These are phyloP conservation scores for Fraxinus sp. DNA, from an alignment of 305 asterid genomes.

Conservation along the genomic window DNA sequence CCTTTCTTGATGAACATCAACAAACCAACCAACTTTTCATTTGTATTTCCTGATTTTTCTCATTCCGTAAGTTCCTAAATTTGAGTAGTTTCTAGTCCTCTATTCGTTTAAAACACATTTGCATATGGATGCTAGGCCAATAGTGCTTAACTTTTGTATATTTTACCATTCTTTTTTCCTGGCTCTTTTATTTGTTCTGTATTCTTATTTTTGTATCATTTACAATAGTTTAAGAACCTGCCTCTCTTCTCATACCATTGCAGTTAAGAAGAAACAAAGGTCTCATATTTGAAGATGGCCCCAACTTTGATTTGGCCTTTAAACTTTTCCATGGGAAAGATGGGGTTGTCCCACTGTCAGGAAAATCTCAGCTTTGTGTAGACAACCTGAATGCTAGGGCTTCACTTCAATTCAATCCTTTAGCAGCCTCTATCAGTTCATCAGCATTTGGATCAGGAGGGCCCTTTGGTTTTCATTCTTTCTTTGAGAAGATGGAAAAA, in stretches of 20 bases:
- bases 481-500: slow-evolving; percentile 50
- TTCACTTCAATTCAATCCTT: slow-evolving; percentile 54
- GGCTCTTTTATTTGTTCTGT: neutral
- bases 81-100: slow-evolving; percentile 5
- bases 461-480: slow-evolving; percentile 64
- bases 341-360: slow-evolving; percentile 70
- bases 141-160: neutral
- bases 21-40: slow-evolving; percentile 68
- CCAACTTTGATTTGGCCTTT: slow-evolving; percentile 68
- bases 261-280: slow-evolving; percentile 58
- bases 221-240: slow-evolving; percentile 3
- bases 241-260: slow-evolving; percentile 10
- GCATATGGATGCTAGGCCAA: neutral
- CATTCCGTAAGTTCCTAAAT: slow-evolving; percentile 48
- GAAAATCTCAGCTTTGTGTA: slow-evolving; percentile 27
- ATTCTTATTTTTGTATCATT: neutral
- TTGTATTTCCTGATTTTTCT: slow-evolving; percentile 47
- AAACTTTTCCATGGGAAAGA: slow-evolving; percentile 76
- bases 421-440: slow-evolving; percentile 71
- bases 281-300: slow-evolving; percentile 86
- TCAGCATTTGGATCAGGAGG: slow-evolving; percentile 82
- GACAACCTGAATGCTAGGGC: slow-evolving; percentile 35
- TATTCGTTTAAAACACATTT: neutral
- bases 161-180: neutral
- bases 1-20: slow-evolving; percentile 77